Evolutionary conservation across 148 eudicot genomes (phyloP), one percentile per base, ranked within the genome.

Genomic region (Spergularia bocconei): DNA sequence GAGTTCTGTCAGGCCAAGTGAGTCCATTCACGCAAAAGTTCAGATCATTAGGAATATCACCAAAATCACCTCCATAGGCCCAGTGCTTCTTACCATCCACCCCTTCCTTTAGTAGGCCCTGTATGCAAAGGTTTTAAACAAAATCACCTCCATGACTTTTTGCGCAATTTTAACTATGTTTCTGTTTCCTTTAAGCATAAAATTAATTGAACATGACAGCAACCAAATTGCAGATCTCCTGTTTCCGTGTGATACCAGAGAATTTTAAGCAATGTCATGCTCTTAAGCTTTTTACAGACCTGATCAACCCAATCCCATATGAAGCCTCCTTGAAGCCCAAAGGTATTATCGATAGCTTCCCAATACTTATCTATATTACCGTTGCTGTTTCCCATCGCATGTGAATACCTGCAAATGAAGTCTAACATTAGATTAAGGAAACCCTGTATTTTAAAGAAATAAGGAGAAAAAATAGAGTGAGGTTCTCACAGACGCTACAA

Each of bases 221-320:
- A 39, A 39, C 52, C n/a, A 9, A 17, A 15, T 44, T 44, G 36
- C 36, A 1, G 2, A 29, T 29, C 36, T 29, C 36, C 36, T 29
- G 48, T 44, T 44, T 44, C 6, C 48, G 8, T 6, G 7, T 44
- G 48, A 5, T 44, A 2, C 48, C 48, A 29, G 36, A 29, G 33
- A 29, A 29, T 29, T 29, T 29, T 29, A 29, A 29, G 36, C 36
- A 29, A 68, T 66, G 25, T 75, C 58, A 63, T 4, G 11, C 52
- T 11, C 71, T 19, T 73, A 59, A 67, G 4, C 21, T 14, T 63
- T 5, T 67, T 63, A 62, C 55, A 62, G 55, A 93, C 97, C 91
- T 92, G 96, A 85, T 95, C 98, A 80, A 86, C 97, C 98, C 98
- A 95, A 41, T 95, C 98, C 97, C 98, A 95, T 51, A 95, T 90